Conservation (phyloP, 164 flowering plant genomes). For the Magnolia changhungtana region DNA sequence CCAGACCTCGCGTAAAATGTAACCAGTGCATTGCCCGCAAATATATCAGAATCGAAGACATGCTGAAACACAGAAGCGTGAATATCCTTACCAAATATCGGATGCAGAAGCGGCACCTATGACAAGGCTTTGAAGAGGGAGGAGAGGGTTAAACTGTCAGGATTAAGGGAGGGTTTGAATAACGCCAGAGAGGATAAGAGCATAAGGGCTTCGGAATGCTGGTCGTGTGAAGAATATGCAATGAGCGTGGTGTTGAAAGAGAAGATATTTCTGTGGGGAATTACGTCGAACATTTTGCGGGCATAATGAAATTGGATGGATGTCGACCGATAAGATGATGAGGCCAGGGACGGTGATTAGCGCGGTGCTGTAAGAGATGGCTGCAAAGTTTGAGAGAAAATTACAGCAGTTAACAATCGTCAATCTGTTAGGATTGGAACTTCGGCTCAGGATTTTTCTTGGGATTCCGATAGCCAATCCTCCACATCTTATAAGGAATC, state of each 20-base stretch:
- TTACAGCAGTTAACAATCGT: too few species aligned
- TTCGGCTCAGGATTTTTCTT: too few species aligned
- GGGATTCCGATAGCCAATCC: too few species aligned
- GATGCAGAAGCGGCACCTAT: conserved; percentile 12
- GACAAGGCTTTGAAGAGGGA: conserved; percentile 63
- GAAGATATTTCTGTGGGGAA: conserved; percentile 45
- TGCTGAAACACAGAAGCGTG: conserved; percentile 49
- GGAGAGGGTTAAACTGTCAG: conserved; percentile 45
- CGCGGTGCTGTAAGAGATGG: conserved; percentile 48
- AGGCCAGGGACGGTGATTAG: conserved; percentile 43
- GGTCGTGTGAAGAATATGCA: conserved; percentile 35
- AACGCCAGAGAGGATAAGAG: conserved; percentile 34
- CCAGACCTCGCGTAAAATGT: conserved; percentile 50
- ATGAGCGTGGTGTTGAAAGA: conserved; percentile 64
- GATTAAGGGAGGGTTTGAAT: conserved; percentile 16
- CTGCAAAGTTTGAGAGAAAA: conserved; percentile 17
- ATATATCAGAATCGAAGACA: conserved; percentile 54
- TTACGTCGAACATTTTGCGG: conserved; percentile 59
- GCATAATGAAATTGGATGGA: conserved; percentile 22
- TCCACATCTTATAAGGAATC: too few species aligned
- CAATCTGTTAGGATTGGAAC: too few species aligned
- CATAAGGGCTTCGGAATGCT: conserved; percentile 28
- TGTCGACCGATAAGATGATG: conserved; percentile 31
- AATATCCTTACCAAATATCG: conserved; percentile 34
- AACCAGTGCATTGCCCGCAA: conserved; percentile 56